phyloP scores from a whole-genome alignment of 1,284 basidiomycete genomes.

The Cutaneotrichosporon cyanovorans region DNA sequence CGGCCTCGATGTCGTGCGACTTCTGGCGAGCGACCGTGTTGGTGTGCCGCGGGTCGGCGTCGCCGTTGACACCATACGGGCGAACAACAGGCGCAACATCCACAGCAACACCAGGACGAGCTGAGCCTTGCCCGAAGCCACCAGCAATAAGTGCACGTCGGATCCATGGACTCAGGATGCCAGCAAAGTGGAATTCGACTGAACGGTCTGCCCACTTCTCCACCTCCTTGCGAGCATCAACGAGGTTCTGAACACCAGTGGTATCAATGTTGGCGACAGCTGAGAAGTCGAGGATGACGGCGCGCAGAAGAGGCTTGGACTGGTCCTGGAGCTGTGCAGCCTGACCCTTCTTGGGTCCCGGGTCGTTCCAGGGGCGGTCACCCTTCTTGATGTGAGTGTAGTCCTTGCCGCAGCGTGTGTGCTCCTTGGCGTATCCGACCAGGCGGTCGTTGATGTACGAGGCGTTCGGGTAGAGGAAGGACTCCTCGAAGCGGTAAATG shows the following conservation, averaged over 20 bases:
- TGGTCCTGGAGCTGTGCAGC: conserved; percentile 56
- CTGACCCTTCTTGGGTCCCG: conserved; percentile 56
- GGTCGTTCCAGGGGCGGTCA: conserved; percentile 94
- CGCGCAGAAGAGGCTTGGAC: conserved; percentile 63
- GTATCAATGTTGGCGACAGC: conserved; percentile 56
- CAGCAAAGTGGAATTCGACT: conserved; percentile 59
- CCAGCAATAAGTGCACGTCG: conserved; percentile 78
- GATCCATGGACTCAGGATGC: conserved; percentile 86
- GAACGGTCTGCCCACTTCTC: conserved; percentile 76
- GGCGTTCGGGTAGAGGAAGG: conserved; percentile 88
- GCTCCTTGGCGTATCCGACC: conserved; percentile 70
- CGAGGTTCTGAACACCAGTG: conserved; percentile 83
- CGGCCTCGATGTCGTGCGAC: conserved; percentile 10
- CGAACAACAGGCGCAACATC: conserved; percentile 71
- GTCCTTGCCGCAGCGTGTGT: conserved; percentile 70
- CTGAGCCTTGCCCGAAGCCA: conserved; percentile 60
- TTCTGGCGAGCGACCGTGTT: conserved; percentile 6
- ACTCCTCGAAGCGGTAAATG: conserved; percentile 90
- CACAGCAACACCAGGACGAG: conserved; percentile 47
- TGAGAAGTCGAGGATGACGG: conserved; percentile 87
- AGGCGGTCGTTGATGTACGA: conserved; percentile 68
- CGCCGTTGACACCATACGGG: conserved; percentile 23
- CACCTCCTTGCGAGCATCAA: conserved; percentile 78
- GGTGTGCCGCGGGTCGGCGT: conserved; percentile 14
- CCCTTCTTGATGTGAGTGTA: conserved; percentile 55